phyloP scores from a whole-genome alignment of 1,139 yeast species.

The Saccharomycopsis phalli region DNA sequence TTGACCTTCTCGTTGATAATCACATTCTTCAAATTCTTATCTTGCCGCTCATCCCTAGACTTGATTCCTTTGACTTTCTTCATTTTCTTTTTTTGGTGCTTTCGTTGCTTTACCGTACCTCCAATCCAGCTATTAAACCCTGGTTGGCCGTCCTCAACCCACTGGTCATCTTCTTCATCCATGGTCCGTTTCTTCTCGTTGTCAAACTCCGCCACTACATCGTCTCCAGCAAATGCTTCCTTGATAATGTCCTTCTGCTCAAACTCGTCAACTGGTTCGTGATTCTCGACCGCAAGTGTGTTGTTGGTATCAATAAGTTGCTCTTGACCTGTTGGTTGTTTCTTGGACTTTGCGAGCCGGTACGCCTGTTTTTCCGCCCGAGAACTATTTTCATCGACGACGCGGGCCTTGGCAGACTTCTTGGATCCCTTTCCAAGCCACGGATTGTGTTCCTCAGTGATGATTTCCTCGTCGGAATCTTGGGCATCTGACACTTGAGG shows the following conservation, averaged over 20 bases:
- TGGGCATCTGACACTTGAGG: constrained; percentile 12
- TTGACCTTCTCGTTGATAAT: constrained; percentile 83
- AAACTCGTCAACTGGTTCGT: constrained; percentile 39
- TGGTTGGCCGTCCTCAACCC: constrained; percentile 76
- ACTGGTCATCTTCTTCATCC: constrained; percentile 79
- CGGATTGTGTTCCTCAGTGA: constrained; percentile 44
- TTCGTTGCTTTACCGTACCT: constrained; percentile 33
- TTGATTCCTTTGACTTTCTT: constrained; percentile 68
- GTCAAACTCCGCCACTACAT: constrained; percentile 67
- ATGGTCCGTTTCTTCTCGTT: constrained; percentile 62
- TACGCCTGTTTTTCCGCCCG: constrained; percentile 36
- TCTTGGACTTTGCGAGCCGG: constrained; percentile 41
- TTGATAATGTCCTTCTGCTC: constrained; percentile 74
- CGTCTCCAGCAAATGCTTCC: constrained; percentile 97
- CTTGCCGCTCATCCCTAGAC: constrained; percentile 63
- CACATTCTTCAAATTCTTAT: constrained; percentile 66
- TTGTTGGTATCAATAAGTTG: constrained; percentile 32
- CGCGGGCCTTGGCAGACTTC: constrained; percentile 44
- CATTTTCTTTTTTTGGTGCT: constrained; percentile 45
- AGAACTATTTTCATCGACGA: constrained; percentile 52
- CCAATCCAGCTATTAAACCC: constrained; percentile 95
- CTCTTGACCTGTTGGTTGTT: constrained; percentile 37
- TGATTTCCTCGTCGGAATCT: constrained; percentile 16
- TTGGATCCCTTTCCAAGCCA: constrained; percentile 49
- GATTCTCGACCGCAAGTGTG: constrained; percentile 25